Evolutionary conservation across 352 stramenopile species (phyloP), one percentile per base, ranked within the genome.

Genomic region (Phytophthora cryptogea): DNA sequence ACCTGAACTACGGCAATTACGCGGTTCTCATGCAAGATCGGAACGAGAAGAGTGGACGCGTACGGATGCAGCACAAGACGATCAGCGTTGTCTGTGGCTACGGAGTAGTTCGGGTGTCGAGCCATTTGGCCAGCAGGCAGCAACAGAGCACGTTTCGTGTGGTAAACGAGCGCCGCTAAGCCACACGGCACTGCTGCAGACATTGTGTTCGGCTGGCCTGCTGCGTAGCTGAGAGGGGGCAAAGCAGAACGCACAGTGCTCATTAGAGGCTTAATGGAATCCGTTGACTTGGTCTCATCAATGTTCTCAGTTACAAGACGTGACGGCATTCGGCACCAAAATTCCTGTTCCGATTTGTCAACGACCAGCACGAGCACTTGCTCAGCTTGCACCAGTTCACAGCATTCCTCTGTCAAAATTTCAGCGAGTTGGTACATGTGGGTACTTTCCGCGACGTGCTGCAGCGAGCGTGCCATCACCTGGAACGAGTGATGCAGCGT

Each of bases 271-370:
- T 66, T 66, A 8, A n/a, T 40, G 0, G 27, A 16, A 11, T 59
- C 41, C 16, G 33, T 61, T 47, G 44, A 44, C 66, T 55, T 80
- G 32, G 20, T 53, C 49, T 33, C 53, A 11, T 17, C 59, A 17
- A 4, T 5, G 3, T 60, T 39, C 40, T 66, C 39, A 16, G 16
- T 9, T 13, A 42, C 17, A 23, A 39, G 31, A 17, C 54, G 61
- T n/a, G 17, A 67, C 5, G 71, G 70, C 13, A 88, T 54, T 14
- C 83, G 80, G 27, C 83, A 90, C 83, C 83, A 92, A 23, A 92
- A 90, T 37, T 92, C 83, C 14, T 90, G 76, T 54, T 90, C 76
- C 4, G 80, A 70, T 14, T 82, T 82, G 55, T 92, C 81, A 27
- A 85, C 72, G 4, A 92, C 70, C 17, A 90, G 81, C 47, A 92